Conservation (phyloP, 192 early-diverging fungal species). For the Coemansia sp. region DNA sequence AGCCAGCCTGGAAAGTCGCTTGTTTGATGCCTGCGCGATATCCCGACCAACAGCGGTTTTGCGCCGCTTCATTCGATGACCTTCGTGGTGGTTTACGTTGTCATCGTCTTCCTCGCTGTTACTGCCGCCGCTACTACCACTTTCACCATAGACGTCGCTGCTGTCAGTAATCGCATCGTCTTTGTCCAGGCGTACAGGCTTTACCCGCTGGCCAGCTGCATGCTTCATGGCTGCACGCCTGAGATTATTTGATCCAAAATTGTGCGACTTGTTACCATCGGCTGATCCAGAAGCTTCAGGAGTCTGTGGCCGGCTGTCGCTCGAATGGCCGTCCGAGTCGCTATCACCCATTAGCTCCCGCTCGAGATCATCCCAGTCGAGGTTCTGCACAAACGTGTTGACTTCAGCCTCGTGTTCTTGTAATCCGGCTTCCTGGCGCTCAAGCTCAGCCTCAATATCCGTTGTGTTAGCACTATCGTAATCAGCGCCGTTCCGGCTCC, state of each 20-base stretch:
- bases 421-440: constrained; percentile 50
- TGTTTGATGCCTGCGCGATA: too few species aligned
- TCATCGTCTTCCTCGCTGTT: too few species aligned
- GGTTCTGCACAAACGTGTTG: constrained; percentile 55
- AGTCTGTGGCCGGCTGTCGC: constrained; percentile 5
- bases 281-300: constrained; percentile 5
- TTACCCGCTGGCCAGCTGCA: constrained; percentile 19
- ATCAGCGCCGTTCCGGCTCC: constrained; percentile 19
- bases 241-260: constrained; percentile 5
- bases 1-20: too few species aligned
- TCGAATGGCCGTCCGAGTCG: constrained; percentile 36
- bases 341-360: constrained; percentile 51
- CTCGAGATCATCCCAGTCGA: constrained; percentile 58
- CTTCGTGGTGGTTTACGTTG: too few species aligned
- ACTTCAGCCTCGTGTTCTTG: constrained; percentile 53
- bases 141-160: constrained; percentile 12
- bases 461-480: constrained; percentile 51
- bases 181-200: background rate
- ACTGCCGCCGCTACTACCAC: background rate
- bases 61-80: too few species aligned
- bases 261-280: constrained; percentile 10
- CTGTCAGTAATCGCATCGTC: constrained; percentile 16
- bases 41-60: too few species aligned
- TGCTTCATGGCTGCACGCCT: constrained; percentile 27
- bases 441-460: constrained; percentile 49